These are phyloP conservation scores for Citrus inodora DNA, from an alignment of 345 rosid genomes.

Conservation along the genomic window DNA sequence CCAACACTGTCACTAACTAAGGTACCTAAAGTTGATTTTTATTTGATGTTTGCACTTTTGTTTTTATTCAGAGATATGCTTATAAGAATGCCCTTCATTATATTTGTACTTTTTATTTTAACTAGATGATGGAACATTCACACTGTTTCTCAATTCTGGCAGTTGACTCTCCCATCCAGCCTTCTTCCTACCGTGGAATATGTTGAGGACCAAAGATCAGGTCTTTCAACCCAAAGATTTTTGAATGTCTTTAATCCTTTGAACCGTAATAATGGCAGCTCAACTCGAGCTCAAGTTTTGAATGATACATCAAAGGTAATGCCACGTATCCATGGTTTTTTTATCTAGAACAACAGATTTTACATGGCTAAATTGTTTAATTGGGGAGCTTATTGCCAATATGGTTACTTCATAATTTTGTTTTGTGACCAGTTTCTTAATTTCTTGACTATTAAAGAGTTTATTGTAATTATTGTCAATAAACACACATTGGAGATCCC, in stretches of 20 bases:
- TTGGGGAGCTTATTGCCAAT: neutral
- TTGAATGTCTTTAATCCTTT: conserved; percentile 34
- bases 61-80: neutral
- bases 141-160: conserved; percentile 25
- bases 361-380: neutral
- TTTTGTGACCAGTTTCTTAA: neutral
- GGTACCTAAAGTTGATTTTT: conserved; percentile 35
- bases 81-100: neutral
- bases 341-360: neutral
- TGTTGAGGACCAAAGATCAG: conserved; percentile 39
- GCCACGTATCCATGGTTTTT: conserved; percentile 12
- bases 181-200: conserved; percentile 48
- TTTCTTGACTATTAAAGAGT: neutral
- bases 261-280: conserved; percentile 31
- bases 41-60: neutral
- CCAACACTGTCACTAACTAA: conserved; percentile 66
- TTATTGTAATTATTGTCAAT: neutral
- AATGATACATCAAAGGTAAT: conserved; percentile 54
- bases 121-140: neutral
- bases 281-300: conserved; percentile 22
- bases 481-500: too few species aligned
- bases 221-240: conserved; percentile 36
- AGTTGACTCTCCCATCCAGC: conserved; percentile 63
- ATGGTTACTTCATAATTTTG: neutral
- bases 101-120: neutral